These are phyloP conservation scores for Exophiala dermatitidis DNA, from an alignment of 2,329 filamentous ascomycete genomes.

Conservation along the genomic window DNA sequence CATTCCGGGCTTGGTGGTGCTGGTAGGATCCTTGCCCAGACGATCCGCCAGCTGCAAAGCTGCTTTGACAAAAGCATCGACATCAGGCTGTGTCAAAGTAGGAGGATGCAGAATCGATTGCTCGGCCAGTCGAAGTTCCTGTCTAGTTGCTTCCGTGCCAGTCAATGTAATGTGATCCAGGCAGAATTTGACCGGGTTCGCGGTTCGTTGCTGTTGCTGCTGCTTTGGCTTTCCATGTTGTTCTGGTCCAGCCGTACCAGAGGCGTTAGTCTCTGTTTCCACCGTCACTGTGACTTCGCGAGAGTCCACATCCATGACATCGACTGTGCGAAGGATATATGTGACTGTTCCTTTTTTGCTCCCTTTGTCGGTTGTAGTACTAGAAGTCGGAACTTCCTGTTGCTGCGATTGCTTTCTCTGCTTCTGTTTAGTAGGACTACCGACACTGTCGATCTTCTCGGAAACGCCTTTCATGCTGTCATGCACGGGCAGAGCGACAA, in stretches of 20 bases:
- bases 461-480: background rate
- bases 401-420: background rate
- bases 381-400: background rate
- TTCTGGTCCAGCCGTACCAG: no score
- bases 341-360: background rate
- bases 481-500: constrained; percentile 8
- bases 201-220: background rate
- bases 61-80: constrained; percentile 4
- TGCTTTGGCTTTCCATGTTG: background rate
- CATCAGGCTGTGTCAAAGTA: background rate
- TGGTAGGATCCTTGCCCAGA: constrained; percentile 5
- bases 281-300: constrained; percentile 1
- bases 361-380: no score
- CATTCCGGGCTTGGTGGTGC: background rate
- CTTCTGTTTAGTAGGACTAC: background rate
- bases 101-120: constrained; percentile 10
- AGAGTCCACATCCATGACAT: constrained; percentile 19
- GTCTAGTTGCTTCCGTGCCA: constrained; percentile 10
- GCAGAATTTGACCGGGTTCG: background rate
- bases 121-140: constrained; percentile 14
- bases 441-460: background rate
- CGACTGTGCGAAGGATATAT: constrained; percentile 15
- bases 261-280: background rate
- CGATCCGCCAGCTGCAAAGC: constrained; percentile 7
- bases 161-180: constrained; percentile 18